Conservation (phyloP, 495 filamentous ascomycete species). For the Penicillium roqueforti region DNA sequence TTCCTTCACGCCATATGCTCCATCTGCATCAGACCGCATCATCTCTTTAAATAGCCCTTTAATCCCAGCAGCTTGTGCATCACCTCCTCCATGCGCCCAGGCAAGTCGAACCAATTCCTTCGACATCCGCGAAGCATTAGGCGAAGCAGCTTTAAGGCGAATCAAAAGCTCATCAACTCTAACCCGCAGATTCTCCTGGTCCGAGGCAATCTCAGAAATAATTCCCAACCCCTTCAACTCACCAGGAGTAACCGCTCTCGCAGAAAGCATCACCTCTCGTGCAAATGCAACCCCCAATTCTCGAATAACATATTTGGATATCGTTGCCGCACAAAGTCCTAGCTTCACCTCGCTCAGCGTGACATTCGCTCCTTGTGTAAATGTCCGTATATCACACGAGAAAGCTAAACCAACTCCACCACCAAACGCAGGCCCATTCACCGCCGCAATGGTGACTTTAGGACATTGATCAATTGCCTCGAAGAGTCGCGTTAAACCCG, state of each 20-base stretch:
- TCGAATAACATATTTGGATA: conserved; percentile 33
- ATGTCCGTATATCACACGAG: conserved; percentile 34
- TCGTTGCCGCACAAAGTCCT: conserved; percentile 29
- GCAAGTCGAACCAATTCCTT: conserved; percentile 23
- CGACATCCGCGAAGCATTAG: conserved; percentile 23
- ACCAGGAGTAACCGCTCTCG: conserved; percentile 18
- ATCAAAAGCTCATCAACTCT: too few relatives aligned
- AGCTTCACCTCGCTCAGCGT: conserved; percentile 34
- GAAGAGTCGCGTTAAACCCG: conserved; percentile 22
- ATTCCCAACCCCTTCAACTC: too few relatives aligned
- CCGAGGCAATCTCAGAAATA: too few relatives aligned
- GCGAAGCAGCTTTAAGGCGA: conserved; percentile 12
- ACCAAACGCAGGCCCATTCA: conserved; percentile 39
- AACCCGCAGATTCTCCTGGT: too few relatives aligned
- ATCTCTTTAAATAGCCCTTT: conserved; percentile 17
- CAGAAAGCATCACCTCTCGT: conserved; percentile 31
- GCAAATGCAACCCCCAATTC: conserved; percentile 28
- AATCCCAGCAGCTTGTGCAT: conserved; percentile 16
- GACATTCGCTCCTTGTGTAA: conserved; percentile 16
- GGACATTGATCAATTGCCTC: conserved; percentile 30
- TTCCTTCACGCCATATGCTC: conserved; percentile 18
- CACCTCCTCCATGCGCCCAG: conserved; percentile 16
- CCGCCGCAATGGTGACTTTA: conserved; percentile 33
- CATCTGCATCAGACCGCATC: conserved; percentile 22
- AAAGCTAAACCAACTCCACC: conserved; percentile 39